Evolutionary conservation across 805 yeast genomes (phyloP), one percentile per base, ranked within the genome.

Genomic region (Wilhelminamyces savonicus): DNA sequence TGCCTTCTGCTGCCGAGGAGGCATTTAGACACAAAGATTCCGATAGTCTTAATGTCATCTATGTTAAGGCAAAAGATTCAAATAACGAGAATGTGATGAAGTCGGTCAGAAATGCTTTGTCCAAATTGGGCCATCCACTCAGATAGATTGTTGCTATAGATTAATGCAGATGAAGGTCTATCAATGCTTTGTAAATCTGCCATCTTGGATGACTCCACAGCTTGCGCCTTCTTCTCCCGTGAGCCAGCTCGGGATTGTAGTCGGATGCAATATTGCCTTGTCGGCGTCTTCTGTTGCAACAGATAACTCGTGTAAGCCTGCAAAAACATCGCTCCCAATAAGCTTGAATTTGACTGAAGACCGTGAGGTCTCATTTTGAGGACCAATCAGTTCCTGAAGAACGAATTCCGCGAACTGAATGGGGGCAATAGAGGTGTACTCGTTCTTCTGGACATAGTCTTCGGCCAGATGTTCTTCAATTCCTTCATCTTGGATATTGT

Each of bases 261-360:
- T 57, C 0, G 82, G 69, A 40, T 81, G 69, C 2, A 78, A 53
- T 0, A 66, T 43, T 69, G 38, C 56, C 33, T 30, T 60, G 61
- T 42, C 36, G 12, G 43, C 30, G 12, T 49, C 48, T 1, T 35
- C 29, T 2, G 52, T 39, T 10, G 22, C 16, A 2, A 52, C 56
- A 16, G 86, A 71, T 12, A 84, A 59, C 44, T 82, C 79, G 50
- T 82, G 86, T 22, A 84, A 45, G 0, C 95, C 95, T 2, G 76
- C 94, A 64, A 78, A 84, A 0, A 85, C 69, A 48, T 84, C 94
- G 13, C 59, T 63, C 1, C 95, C 95, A 3, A 66, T 56, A 4
- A 84, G 51, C 34, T 66, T 59, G 37, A 62, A 23, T 14, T 46
- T 54, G 5, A 61, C 52, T n/a, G 53, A 35, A 4, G 54, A 42